These are phyloP conservation scores for Brassica balearica DNA, from an alignment of 441 rosid species.

Conservation along the genomic window DNA sequence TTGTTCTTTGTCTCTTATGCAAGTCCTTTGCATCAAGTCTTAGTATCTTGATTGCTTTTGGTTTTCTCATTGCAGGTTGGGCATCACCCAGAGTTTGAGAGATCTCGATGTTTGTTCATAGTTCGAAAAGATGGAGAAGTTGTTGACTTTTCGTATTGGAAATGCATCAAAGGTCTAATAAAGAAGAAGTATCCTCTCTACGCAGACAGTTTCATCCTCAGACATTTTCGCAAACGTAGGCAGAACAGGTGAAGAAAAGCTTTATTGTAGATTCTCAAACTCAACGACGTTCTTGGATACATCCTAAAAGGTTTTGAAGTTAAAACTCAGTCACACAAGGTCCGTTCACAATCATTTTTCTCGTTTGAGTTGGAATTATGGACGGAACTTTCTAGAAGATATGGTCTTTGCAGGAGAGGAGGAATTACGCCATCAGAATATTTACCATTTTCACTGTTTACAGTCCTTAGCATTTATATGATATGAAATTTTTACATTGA, in stretches of 20 bases:
- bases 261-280: conserved; percentile 32
- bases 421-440: conserved; percentile 18
- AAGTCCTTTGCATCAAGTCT: neutral
- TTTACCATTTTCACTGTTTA: conserved; percentile 17
- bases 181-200: conserved; percentile 88
- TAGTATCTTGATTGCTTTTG: conserved; percentile 2
- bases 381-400: conserved; percentile 25
- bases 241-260: conserved; percentile 48
- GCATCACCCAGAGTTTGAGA: conserved; percentile 80
- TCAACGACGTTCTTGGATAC: conserved; percentile 16
- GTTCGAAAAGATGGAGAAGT: conserved; percentile 78
- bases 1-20: neutral
- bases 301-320: conserved; percentile 36
- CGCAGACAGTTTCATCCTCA: conserved; percentile 88
- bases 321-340: conserved; percentile 24
- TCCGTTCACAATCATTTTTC: conserved; percentile 14
- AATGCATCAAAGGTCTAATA: conserved; percentile 92
- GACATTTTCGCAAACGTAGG: conserved; percentile 75
- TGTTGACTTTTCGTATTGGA: conserved; percentile 95
- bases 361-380: conserved; percentile 25
- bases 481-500: conserved; percentile 21
- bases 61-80: conserved; percentile 61
- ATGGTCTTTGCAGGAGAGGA: conserved; percentile 24
- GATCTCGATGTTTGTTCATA: conserved; percentile 82
- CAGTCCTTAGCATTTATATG: conserved; percentile 23